Base-by-base conservation (phyloP, 2,329 filamentous ascomycete genomes). In the Colletotrichum tanaceti region DNA sequence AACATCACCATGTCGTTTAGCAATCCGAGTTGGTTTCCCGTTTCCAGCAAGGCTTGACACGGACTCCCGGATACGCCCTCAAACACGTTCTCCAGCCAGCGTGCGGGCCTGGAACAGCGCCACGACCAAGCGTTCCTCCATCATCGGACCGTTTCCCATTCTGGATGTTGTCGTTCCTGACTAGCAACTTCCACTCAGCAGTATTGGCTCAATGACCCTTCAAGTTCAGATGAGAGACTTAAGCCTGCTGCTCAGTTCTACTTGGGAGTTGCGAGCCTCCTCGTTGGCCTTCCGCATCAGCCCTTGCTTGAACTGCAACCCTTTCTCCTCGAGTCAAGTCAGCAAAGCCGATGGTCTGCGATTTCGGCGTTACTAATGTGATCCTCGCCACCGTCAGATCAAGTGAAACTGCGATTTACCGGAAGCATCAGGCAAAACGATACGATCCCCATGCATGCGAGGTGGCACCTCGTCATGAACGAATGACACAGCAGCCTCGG, bases 101-200 rank as follows among this genome's bases (percentile, higher is more conserved):
- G 46, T 47, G 35, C 10, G 22, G 38, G 44, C 49, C 54, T 54
- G 55, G 41, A 60, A 57, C 62, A 50, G 55, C 50, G 62, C 50
- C 57, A 32, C 55, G 62, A 41, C 66, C 63, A 69, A 66, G 66
- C 50, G 66, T 69, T 66, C 44, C 41, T 35, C 13, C 38, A 18
- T 24, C 53, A 64, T 68, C 44, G 47, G 38, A 68, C 57, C 66
- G 47, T 66, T 69, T 52, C 57, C 55, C n/a, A 24, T 60, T 61
- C 16, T 41, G 57, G 44, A 28, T 28, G 24, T 7, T 11, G 41
- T 39, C 20, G 66, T 66, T 52, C 57, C 55, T 69, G 63, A 57
- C 66, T 69, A 65, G 62, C 32, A 44, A 11, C 22, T n/a, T 38
- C 43, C 50, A 49, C 35, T 62, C 46, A 38, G 55, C n/a, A 50